phyloP scores from a whole-genome alignment of 768 basidiomycete species.

The Agaricus sinodeliciosus region DNA sequence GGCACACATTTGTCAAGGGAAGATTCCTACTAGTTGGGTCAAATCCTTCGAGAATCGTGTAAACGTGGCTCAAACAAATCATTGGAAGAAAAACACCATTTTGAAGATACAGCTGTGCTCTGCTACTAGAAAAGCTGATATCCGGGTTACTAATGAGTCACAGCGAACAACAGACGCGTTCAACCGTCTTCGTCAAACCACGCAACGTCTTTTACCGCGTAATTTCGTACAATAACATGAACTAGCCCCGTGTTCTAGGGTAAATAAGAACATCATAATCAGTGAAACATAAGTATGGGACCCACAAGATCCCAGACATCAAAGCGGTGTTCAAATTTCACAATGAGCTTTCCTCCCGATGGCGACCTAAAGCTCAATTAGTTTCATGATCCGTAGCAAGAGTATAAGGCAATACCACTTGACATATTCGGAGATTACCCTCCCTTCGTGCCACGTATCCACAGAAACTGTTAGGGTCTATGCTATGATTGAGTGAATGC shows the following conservation, averaged over 20 bases:
- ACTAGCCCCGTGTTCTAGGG: not conserved
- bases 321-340: constrained; percentile 8
- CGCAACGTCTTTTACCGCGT: not conserved
- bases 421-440: not conserved
- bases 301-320: constrained; percentile 9
- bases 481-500: not conserved
- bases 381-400: not conserved
- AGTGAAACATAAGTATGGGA: not conserved
- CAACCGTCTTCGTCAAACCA: constrained; percentile 4
- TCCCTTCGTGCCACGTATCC: not conserved
- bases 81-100: not conserved
- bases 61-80: not conserved
- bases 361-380: constrained; percentile 2
- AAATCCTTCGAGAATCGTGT: not conserved
- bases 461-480: not conserved
- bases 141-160: not conserved
- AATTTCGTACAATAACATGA: not conserved
- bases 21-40: not conserved
- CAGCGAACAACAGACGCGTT: not conserved
- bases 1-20: not conserved
- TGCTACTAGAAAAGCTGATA: constrained; percentile 2
- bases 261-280: not conserved
- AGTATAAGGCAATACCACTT: not conserved
- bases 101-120: constrained; percentile 9
- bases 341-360: constrained; percentile 1